A percentile compares a stretch with the other conserved stretches of the same genome.
These are phyloP conservation scores for Trichomonas vaginalis DNA, from an alignment of 208 protist genomes.

Conservation along the genomic window DNA sequence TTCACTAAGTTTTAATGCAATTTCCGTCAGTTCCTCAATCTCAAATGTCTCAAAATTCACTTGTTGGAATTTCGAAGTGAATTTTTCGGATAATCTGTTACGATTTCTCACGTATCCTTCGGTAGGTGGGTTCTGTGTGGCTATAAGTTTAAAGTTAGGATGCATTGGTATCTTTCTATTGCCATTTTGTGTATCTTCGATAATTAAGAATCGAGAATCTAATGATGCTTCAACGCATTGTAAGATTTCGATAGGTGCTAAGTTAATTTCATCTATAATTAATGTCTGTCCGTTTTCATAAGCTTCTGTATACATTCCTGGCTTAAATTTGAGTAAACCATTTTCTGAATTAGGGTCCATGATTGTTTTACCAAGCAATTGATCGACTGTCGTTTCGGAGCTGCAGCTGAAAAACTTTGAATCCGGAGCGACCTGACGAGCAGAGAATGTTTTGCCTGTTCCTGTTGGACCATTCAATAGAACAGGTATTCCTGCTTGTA, in stretches of 20 bases:
- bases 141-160: not conserved
- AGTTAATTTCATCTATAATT: constrained; percentile 22
- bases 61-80: not conserved
- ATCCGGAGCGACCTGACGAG: not conserved
- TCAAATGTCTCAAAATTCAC: not conserved
- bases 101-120: not conserved
- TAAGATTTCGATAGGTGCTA: not conserved
- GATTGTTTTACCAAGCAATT: not conserved
- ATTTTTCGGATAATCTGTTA: not conserved
- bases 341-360: not conserved
- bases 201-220: not conserved
- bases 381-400: not conserved
- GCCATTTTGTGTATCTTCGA: not conserved
- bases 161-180: not conserved
- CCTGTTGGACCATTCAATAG: not conserved
- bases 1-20: not conserved
- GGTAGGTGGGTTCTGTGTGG: constrained; percentile 16
- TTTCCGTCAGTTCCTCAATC: not conserved
- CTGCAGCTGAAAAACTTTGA: not conserved
- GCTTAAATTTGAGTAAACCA: not conserved
- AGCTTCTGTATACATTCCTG: not conserved
- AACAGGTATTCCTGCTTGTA: not conserved
- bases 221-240: constrained; percentile 20
- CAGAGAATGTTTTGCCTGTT: not conserved
- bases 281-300: not conserved